Evolutionary conservation across 2,329 filamentous ascomycete genomes (phyloP), one percentile per base, ranked within the genome.

Genomic region (Purpureocillium lavendulum): DNA sequence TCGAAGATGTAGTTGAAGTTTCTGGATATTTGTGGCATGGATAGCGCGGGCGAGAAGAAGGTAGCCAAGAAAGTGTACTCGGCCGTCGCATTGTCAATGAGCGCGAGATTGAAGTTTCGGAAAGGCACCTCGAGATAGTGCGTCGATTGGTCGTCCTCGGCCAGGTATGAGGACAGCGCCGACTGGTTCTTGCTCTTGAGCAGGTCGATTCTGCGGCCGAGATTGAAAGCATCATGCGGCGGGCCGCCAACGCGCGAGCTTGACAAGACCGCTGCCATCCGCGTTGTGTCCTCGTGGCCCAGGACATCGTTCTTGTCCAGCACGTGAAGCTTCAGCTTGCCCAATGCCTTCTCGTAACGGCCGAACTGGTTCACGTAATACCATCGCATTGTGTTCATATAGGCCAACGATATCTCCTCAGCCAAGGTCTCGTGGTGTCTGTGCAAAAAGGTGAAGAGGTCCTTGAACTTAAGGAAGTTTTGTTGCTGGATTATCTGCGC

Each of bases 351-450:
- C 47, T 84, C 80, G 59, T 98, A 98, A 28, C 90, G 81, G 4
- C 77, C 80, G 56, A 98, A 98, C 58, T 96, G 87, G 48, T 84
- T 92, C 39, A 84, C 66, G 57, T 97, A 97, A 56, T 98, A 98
- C 92, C 92, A 98, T 39, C 88, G 80, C 87, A 98, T 98, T 0
- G 94, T 98, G 59, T 96, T 95, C 66, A 94, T 82, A 55, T 98
- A 98, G 4, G 94, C 92, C 57, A 87, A 84, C 8, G 81, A 81
- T 48, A 98, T 94, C 60, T 98, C 87, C 39, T 89, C 82, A 8
- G 87, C 87, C 6, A 98, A 76, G n/a, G 77, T 72, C 1, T 84
- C 69, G 52, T 97, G 88, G 48, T 90, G 84, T 50, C 77, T 81
- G 43, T 87, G 80, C 26, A 98, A 71, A 55, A 97, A 98, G 6